Conservation (phyloP, 306 rosid species). For the Senna tora region DNA sequence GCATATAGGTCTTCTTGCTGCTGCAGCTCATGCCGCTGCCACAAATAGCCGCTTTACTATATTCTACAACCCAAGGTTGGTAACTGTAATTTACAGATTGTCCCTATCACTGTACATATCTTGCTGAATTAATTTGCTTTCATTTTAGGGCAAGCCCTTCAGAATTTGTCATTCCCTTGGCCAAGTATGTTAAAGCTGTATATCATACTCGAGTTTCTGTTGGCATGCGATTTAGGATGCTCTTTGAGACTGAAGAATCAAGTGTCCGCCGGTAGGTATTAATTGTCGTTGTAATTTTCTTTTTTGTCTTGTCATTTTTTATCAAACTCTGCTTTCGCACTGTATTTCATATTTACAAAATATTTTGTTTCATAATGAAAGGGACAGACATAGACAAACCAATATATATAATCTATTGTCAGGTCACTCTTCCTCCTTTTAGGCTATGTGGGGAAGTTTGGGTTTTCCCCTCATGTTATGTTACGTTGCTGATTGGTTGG, state of each 20-base stretch:
- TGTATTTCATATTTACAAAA: not conserved
- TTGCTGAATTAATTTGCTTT: not conserved
- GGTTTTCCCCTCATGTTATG: not conserved
- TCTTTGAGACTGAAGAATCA: conserved; percentile 82
- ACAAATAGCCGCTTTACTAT: conserved; percentile 54
- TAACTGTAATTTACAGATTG: not conserved
- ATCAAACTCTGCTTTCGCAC: not conserved
- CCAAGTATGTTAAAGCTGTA: conserved; percentile 73
- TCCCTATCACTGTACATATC: not conserved
- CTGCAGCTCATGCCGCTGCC: conserved; percentile 37
- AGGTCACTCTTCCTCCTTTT: not conserved
- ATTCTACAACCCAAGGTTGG: conserved; percentile 15
- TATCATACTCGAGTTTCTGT: conserved; percentile 74
- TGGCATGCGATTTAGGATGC: conserved; percentile 83
- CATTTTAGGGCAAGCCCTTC: conserved; percentile 14
- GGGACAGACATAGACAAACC: not conserved
- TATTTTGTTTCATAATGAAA: not conserved
- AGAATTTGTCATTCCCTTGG: conserved; percentile 55
- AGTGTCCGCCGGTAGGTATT: conserved; percentile 67
- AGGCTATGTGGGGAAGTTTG: not conserved
- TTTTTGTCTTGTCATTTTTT: not conserved
- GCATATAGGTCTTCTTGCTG: conserved; percentile 90
- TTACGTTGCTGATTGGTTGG: not conserved
- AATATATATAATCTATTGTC: not conserved
- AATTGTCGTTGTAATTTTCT: conserved; percentile 14